Evolutionary conservation across 768 basidiomycete genomes (phyloP), one percentile per base, ranked within the genome.

Genomic region (Candolleomyces aberdarensis): DNA sequence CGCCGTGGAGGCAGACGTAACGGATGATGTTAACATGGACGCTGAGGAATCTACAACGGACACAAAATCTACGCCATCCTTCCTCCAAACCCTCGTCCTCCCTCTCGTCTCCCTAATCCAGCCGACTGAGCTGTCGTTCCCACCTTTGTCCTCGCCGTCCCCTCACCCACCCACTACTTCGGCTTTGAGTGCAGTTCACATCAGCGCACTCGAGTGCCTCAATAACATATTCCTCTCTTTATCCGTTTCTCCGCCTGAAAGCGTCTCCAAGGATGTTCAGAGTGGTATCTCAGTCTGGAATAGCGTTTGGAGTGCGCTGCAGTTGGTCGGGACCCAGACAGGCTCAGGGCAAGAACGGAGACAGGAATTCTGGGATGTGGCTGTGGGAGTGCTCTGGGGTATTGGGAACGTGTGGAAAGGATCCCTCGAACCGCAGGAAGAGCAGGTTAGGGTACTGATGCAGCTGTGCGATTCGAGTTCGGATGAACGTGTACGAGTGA

Each of bases 151-250:
- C 22, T 74, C 81, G 5, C 83, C 84, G 11, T 94, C 93, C 0
- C 77, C 82, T 20, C 92, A 96, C 69, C 92, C 94, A 44, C 95
- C 95, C 1, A 94, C 89, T 13, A 96, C 95, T 0, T 92, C 94
- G 26, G 89, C 80, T 10, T 83, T 98, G 49, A 84, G 90, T 63
- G 85, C 89, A 7, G 85, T 96, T 55, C 95, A 97, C 69, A 79
- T 93, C 59, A 82, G 87, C 64, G 91, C 94, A 10, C 79, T 96
- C 29, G 94, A 96, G 70, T 94, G 94, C 68, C 79, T 98, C 51
- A 94, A 92, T 68, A 97, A 98, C 69, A 79, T 95, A 43, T 89
- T 96, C 67, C 78, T 96, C 40, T 87, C 93, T 3, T 78, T 91
- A 13, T 81, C 86, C 3, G 77, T 82, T 0, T 72, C 78, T 4